Conservation (phyloP, 768 basidiomycete genomes). For the Leccinum barrowsii region DNA sequence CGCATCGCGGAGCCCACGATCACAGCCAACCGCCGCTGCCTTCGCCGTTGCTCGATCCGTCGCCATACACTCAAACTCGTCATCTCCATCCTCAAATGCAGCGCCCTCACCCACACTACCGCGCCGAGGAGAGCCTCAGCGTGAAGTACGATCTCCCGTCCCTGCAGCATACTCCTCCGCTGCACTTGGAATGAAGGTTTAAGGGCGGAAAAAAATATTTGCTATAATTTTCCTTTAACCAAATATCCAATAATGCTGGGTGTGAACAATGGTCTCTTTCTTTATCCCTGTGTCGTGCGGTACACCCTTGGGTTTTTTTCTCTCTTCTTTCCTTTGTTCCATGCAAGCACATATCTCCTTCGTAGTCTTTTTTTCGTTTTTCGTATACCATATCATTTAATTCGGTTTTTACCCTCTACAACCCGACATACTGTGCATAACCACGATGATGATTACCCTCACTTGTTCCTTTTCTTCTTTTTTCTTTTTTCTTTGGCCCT, state of each 20-base stretch:
- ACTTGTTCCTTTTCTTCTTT: not conserved
- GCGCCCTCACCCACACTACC: constrained; percentile 34
- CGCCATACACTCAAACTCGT: constrained; percentile 24
- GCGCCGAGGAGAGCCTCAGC: constrained; percentile 33
- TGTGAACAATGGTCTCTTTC: constrained; percentile 23
- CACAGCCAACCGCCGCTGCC: constrained; percentile 23
- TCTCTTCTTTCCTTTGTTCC: constrained; percentile 1
- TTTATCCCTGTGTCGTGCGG: not conserved
- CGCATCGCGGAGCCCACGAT: constrained; percentile 34
- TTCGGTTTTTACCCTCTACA: constrained; percentile 12
- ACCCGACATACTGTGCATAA: constrained; percentile 22
- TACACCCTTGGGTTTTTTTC: not conserved
- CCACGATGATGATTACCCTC: constrained; percentile 4
- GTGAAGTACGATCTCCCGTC: constrained; percentile 45
- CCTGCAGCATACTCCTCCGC: constrained; percentile 42
- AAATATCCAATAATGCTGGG: constrained; percentile 21
- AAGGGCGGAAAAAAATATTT: constrained; percentile 7
- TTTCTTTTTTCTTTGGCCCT: not conserved
- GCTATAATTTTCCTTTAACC: constrained; percentile 24
- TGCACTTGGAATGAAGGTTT: constrained; percentile 50
- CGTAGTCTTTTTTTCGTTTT: constrained; percentile 4
- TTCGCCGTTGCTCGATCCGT: constrained; percentile 34
- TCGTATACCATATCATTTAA: constrained; percentile 25
- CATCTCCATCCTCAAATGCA: constrained; percentile 35
- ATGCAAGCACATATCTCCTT: constrained; percentile 11